A percentile compares a stretch with the other conserved stretches of the same genome.
Evolutionary conservation across 2,329 filamentous ascomycete species (phyloP).

Genomic region (Triangularia verruculosa): DNA sequence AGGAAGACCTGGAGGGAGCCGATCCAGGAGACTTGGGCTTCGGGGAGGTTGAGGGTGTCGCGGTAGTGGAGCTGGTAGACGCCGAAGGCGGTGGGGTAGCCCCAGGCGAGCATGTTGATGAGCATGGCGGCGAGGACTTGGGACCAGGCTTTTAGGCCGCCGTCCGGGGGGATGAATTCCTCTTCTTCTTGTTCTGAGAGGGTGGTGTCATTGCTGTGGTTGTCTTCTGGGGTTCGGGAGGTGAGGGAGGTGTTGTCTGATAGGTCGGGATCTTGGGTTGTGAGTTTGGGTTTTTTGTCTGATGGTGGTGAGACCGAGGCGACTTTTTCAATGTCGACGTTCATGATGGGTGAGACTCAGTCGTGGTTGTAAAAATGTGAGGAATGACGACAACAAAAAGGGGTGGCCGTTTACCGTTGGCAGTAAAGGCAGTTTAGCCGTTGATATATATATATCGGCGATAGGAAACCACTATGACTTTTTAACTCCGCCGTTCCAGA

Average conservation of each 20-base stretch:
- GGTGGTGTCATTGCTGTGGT: neutral
- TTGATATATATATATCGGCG: neutral
- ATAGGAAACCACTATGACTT: neutral
- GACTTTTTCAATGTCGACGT: slow-evolving; percentile 6
- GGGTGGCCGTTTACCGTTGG: neutral
- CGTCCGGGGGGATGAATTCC: slow-evolving; percentile 38
- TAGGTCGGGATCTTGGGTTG: neutral
- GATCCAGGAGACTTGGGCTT: slow-evolving; percentile 46
- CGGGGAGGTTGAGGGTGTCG: slow-evolving; percentile 33
- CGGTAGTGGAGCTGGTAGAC: slow-evolving; percentile 48
- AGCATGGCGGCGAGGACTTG: slow-evolving; percentile 48
- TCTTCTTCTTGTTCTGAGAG: slow-evolving; percentile 13
- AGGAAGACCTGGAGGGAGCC: slow-evolving; percentile 51
- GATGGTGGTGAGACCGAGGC: neutral
- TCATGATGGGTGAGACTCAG: slow-evolving; percentile 13
- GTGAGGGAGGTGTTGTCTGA: neutral
- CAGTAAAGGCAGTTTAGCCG: neutral
- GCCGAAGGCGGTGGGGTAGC: slow-evolving; percentile 48
- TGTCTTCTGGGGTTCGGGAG: neutral
- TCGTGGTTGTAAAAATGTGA: neutral
- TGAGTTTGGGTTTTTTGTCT: slow-evolving; percentile 18
- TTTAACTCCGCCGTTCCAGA: neutral
- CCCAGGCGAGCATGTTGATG: slow-evolving; percentile 50
- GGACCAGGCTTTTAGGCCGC: slow-evolving; percentile 47
- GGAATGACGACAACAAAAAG: neutral